A percentile compares a stretch with the other conserved stretches of the same genome.
Evolutionary conservation across 345 rosid genomes (phyloP).

Genomic region (Anacardium occidentale): DNA sequence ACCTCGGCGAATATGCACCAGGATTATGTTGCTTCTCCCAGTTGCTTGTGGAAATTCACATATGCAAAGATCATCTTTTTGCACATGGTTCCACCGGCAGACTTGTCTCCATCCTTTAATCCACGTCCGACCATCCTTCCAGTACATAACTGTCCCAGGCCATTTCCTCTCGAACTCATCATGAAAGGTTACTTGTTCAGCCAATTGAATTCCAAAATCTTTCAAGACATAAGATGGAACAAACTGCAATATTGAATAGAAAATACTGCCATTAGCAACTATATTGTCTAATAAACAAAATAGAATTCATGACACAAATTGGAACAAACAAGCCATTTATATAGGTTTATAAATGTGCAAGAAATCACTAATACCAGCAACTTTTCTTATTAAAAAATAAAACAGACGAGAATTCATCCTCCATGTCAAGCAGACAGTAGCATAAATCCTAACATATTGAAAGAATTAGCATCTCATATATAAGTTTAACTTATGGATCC

Average conservation of each 20-base stretch:
- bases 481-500: background rate
- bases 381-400: too few species aligned
- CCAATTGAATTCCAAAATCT: conserved; percentile 9
- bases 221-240: background rate
- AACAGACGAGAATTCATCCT: too few species aligned
- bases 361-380: background rate
- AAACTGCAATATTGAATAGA: conserved; percentile 14
- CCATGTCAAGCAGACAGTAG: too few species aligned
- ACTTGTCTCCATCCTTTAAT: conserved; percentile 18
- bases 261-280: background rate
- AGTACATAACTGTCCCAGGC: background rate
- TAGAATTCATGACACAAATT: background rate
- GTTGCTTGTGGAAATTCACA: conserved; percentile 7
- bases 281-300: background rate
- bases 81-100: background rate
- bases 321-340: background rate
- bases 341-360: background rate
- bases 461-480: background rate
- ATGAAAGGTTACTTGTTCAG: background rate
- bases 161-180: conserved; percentile 9
- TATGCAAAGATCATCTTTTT: background rate
- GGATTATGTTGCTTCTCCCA: background rate
- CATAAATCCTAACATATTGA: background rate
- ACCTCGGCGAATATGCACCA: conserved; percentile 13
- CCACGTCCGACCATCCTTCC: conserved; percentile 19